A percentile compares a stretch with the other conserved stretches of the same genome.
Conservation (phyloP, 2,329 filamentous ascomycete genomes). For the Didymella glomerata region DNA sequence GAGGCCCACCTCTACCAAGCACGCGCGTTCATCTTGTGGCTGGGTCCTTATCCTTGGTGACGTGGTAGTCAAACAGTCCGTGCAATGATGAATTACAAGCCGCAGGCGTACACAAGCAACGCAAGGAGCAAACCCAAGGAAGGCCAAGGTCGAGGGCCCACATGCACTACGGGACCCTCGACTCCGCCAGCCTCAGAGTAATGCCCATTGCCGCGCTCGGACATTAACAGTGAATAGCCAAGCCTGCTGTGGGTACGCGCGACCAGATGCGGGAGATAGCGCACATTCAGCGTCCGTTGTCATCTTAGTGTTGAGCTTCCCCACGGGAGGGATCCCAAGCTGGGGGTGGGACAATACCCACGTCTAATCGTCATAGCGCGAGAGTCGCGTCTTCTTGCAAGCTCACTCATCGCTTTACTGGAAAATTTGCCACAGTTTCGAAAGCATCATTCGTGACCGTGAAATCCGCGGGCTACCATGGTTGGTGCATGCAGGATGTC, state of each 20-base stretch:
- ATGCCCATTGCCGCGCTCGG: conserved; percentile 36
- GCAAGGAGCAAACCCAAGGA: conserved; percentile 47
- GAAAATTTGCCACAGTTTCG: conserved; percentile 7
- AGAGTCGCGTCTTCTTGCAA: background rate
- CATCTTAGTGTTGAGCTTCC: conserved; percentile 29
- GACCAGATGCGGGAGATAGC: conserved; percentile 27
- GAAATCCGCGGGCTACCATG: conserved; percentile 24
- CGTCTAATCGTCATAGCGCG: conserved; percentile 13
- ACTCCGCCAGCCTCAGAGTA: conserved; percentile 41
- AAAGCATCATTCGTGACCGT: conserved; percentile 27
- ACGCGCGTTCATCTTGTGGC: conserved; percentile 41
- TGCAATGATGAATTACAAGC: conserved; percentile 42
- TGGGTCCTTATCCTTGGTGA: conserved; percentile 40
- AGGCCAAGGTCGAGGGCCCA: conserved; percentile 43
- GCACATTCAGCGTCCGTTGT: conserved; percentile 25
- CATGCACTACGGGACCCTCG: conserved; percentile 36
- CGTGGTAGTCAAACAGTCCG: conserved; percentile 47
- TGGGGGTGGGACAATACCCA: conserved; percentile 18
- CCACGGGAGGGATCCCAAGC: conserved; percentile 15
- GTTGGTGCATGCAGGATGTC: conserved; percentile 25
- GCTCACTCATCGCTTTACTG: conserved; percentile 6
- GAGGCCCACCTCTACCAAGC: conserved; percentile 39
- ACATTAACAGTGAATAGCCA: conserved; percentile 29
- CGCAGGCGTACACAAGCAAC: conserved; percentile 46
- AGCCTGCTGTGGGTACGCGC: conserved; percentile 25